These are phyloP conservation scores for Sextonia rubra DNA, from an alignment of 164 flowering plant species.

Conservation along the genomic window DNA sequence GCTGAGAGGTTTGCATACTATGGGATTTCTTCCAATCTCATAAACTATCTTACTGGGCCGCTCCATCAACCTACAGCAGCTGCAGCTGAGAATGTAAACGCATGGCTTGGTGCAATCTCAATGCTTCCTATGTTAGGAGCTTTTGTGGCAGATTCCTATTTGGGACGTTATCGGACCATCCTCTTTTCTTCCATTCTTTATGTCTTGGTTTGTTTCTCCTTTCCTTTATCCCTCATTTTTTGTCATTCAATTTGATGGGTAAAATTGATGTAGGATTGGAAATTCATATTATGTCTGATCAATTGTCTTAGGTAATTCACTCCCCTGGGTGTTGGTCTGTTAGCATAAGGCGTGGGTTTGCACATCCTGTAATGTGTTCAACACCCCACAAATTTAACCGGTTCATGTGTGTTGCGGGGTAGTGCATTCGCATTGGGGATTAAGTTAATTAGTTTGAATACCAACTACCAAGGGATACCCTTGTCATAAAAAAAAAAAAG, in stretches of 20 bases:
- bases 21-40: slow-evolving; percentile 5
- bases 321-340: too few relatives aligned
- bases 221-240: not conserved
- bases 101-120: slow-evolving; percentile 1
- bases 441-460: too few relatives aligned
- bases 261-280: too few relatives aligned
- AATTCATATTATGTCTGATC: too few relatives aligned
- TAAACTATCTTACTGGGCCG: slow-evolving; percentile 7
- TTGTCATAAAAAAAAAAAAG: too few relatives aligned
- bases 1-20: slow-evolving; percentile 6
- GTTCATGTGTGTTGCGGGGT: too few relatives aligned
- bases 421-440: too few relatives aligned
- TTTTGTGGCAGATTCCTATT: slow-evolving; percentile 5
- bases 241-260: not conserved
- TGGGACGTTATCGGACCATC: slow-evolving; percentile 8
- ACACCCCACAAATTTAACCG: too few relatives aligned
- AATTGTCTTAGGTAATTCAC: too few relatives aligned
- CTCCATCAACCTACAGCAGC: not conserved
- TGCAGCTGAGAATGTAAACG: slow-evolving; percentile 11
- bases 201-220: not conserved
- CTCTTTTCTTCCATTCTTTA: slow-evolving; percentile 11
- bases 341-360: too few relatives aligned
- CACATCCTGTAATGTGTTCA: too few relatives aligned
- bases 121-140: slow-evolving; percentile 11
- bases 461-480: too few relatives aligned